These are phyloP conservation scores for Schizonepeta tenuifolia DNA, from an alignment of 257 asterid species.

Conservation along the genomic window DNA sequence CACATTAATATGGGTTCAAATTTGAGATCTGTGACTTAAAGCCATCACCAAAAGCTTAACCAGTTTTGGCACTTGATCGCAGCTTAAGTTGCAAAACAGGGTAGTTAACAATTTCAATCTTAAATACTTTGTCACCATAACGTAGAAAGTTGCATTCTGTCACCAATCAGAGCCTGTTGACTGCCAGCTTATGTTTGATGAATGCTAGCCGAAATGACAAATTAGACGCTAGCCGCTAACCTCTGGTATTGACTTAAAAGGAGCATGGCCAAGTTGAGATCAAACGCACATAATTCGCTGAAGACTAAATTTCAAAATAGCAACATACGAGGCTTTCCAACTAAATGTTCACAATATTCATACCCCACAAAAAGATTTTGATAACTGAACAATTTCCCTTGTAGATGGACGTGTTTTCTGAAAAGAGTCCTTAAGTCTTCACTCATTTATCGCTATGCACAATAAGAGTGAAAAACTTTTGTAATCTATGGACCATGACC, in stretches of 20 bases:
- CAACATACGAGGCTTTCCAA: background rate
- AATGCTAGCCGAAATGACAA: background rate
- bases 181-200: background rate
- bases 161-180: too few relatives aligned
- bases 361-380: background rate
- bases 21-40: background rate
- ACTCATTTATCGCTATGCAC: background rate
- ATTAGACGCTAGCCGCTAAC: background rate
- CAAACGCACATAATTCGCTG: background rate
- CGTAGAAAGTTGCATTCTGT: background rate
- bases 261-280: background rate
- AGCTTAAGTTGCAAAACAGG: background rate
- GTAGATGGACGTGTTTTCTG: background rate
- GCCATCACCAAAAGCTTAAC: background rate
- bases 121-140: background rate
- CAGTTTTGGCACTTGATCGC: background rate
- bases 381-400: background rate
- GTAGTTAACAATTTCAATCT: too few relatives aligned
- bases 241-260: background rate
- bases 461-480: background rate
- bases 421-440: background rate
- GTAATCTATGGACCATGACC: background rate
- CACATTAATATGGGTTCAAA: slow-evolving; percentile 4
- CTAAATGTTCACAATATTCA: background rate
- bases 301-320: background rate